phyloP scores from a whole-genome alignment of 805 yeast species.

The Wickerhamiella allomyrinae region DNA sequence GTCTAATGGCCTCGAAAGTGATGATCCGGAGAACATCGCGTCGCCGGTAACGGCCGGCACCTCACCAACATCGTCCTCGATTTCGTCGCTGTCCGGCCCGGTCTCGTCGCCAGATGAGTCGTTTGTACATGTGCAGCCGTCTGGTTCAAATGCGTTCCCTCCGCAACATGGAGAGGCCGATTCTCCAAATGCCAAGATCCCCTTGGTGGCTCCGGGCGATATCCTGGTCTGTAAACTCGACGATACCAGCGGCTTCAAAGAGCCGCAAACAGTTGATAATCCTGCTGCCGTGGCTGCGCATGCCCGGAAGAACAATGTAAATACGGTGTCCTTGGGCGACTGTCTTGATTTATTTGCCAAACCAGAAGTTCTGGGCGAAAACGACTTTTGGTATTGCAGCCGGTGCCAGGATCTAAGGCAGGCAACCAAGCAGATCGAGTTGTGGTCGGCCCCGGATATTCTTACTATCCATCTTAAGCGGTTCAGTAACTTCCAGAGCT shows the following conservation, averaged over 20 bases:
- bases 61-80: background rate
- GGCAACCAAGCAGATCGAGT: conserved; percentile 78
- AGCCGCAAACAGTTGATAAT: conserved; percentile 7
- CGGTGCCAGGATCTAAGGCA: conserved; percentile 75
- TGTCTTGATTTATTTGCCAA: conserved; percentile 63
- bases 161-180: conserved; percentile 1
- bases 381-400: conserved; percentile 92
- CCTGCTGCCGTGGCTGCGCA: conserved; percentile 9
- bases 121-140: background rate
- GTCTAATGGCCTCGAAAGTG: too few species aligned
- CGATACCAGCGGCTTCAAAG: background rate
- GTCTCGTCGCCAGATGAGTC: conserved; percentile 1
- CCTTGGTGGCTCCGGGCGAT: conserved; percentile 2
- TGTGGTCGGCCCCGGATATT: conserved; percentile 91
- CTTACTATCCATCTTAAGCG: conserved; percentile 81
- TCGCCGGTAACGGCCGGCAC: too few species aligned
- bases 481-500: conserved; percentile 68
- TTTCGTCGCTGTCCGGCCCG: conserved; percentile 2
- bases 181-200: background rate
- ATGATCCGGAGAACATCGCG: background rate
- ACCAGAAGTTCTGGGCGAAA: conserved; percentile 73
- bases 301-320: conserved; percentile 18
- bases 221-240: conserved; percentile 11
- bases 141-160: background rate
- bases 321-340: conserved; percentile 45